phyloP scores from a whole-genome alignment of 441 rosid species.

The Kokia cookei region DNA sequence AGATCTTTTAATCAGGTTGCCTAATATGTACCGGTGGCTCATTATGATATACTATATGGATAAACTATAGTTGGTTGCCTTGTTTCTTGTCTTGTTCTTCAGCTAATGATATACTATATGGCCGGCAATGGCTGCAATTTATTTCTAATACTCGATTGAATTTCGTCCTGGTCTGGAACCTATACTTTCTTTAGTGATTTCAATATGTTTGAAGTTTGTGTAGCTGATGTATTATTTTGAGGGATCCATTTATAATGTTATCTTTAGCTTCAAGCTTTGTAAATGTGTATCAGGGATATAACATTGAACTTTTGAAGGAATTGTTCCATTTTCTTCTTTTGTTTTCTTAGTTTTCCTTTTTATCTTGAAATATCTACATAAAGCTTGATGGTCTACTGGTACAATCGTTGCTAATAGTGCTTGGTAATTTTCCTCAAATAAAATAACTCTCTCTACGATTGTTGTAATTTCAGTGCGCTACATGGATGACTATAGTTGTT shows the following conservation, averaged over 20 bases:
- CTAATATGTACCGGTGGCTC: background rate
- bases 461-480: slow-evolving; percentile 58
- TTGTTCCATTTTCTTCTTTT: background rate
- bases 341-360: background rate
- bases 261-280: background rate
- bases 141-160: background rate
- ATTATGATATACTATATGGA: background rate
- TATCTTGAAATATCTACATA: background rate
- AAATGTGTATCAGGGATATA: background rate
- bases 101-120: background rate
- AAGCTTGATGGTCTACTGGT: background rate
- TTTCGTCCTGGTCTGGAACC: background rate
- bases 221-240: background rate
- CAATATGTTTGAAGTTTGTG: background rate
- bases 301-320: background rate
- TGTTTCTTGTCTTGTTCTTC: background rate
- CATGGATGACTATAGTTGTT: slow-evolving; percentile 68
- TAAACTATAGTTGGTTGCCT: background rate
- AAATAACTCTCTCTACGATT: slow-evolving; percentile 2
- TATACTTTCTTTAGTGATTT: background rate
- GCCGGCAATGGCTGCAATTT: background rate
- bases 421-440: background rate
- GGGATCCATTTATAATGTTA: background rate
- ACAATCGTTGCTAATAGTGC: background rate
- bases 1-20: background rate